Evolutionary conservation across 2,329 filamentous ascomycete species (phyloP).

Genomic region (Exophiala mesophila): DNA sequence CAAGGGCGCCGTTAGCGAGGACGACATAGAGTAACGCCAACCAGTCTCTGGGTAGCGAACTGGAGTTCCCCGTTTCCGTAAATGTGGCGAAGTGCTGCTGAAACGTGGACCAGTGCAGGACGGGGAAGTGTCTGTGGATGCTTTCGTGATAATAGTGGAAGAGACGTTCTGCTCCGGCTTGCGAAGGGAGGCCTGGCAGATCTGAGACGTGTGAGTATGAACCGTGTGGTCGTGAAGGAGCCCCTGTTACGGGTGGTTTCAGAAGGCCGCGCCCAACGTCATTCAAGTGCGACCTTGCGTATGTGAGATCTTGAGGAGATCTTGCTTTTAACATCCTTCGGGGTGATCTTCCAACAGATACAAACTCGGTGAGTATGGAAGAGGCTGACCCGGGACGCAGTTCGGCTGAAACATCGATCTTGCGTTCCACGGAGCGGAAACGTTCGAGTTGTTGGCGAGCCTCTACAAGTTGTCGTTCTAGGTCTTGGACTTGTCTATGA

Average conservation of each 20-base stretch:
- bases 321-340: conserved; percentile 58
- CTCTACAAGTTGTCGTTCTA: conserved; percentile 83
- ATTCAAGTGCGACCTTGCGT: conserved; percentile 67
- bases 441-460: conserved; percentile 75
- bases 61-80: conserved; percentile 61
- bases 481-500: conserved; percentile 77
- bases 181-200: conserved; percentile 64
- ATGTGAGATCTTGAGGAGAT: conserved; percentile 63
- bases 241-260: conserved; percentile 55
- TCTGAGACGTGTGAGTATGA: conserved; percentile 27
- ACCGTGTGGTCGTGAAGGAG: conserved; percentile 39
- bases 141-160: conserved; percentile 70
- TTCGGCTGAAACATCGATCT: conserved; percentile 44
- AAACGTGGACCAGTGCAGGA: conserved; percentile 85
- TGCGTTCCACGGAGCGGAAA: conserved; percentile 60
- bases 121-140: conserved; percentile 74
- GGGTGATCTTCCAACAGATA: conserved; percentile 62
- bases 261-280: conserved; percentile 73
- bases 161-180: conserved; percentile 64
- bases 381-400: conserved; percentile 34
- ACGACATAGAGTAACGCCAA: conserved; percentile 76
- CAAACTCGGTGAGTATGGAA: conserved; percentile 53
- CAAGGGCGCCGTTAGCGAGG: conserved; percentile 75
- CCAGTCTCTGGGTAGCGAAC: conserved; percentile 63
- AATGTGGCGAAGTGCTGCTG: conserved; percentile 69